phyloP scores from a whole-genome alignment of 1,284 basidiomycete species.

The Leccinum holopus region DNA sequence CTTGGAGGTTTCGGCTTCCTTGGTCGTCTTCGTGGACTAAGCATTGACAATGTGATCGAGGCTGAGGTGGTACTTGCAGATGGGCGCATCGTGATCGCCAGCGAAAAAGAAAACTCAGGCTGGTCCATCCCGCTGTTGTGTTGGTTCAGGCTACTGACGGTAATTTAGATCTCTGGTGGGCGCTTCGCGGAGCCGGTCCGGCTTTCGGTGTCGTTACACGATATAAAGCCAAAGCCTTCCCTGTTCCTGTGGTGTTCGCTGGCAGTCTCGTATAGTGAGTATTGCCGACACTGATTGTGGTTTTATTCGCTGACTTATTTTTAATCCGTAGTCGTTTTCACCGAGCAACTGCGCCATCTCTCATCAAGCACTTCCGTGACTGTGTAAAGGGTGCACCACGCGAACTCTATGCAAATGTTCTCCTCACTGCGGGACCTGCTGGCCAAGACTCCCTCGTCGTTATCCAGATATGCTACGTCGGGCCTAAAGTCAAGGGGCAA shows the following conservation, averaged over 20 bases:
- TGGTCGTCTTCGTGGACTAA: conserved; percentile 78
- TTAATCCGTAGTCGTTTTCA: conserved; percentile 68
- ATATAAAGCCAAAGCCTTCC: conserved; percentile 83
- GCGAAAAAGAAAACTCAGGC: conserved; percentile 67
- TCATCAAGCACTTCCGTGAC: conserved; percentile 90
- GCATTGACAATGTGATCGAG: conserved; percentile 83
- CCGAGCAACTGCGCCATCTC: conserved; percentile 76
- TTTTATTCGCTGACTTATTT: not conserved
- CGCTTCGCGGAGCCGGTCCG: conserved; percentile 81
- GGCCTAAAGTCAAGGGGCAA: conserved; percentile 70
- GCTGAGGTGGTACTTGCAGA: conserved; percentile 83
- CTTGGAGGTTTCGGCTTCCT: conserved; percentile 90
- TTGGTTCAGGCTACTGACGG: not conserved
- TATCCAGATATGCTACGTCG: conserved; percentile 87
- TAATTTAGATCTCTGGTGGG: conserved; percentile 81
- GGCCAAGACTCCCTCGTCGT: conserved; percentile 81
- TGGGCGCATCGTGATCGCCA: conserved; percentile 71
- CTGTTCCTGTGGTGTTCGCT: conserved; percentile 84
- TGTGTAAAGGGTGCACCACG: conserved; percentile 86
- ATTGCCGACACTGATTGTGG: conserved; percentile 3
- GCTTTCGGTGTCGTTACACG: conserved; percentile 84
- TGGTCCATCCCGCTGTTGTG: conserved; percentile 14
- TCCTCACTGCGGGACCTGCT: conserved; percentile 84
- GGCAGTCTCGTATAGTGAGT: conserved; percentile 87
- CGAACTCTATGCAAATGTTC: conserved; percentile 84